phyloP scores from a whole-genome alignment of 495 filamentous ascomycete species.

The Sphaerosporella brunnea region DNA sequence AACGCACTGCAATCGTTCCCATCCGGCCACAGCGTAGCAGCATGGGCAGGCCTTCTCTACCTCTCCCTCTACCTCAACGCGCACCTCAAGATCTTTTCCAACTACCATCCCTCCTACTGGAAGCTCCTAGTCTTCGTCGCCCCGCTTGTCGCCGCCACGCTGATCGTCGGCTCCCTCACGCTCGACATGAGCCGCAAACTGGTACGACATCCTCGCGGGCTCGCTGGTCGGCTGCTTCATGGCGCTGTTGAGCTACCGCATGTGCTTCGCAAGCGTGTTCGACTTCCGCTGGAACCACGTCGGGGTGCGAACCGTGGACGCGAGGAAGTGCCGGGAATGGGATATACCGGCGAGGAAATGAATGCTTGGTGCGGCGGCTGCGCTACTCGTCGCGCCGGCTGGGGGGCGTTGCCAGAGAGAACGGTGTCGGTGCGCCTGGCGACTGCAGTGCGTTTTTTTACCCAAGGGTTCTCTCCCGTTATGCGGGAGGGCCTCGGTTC shows the following conservation, averaged over 20 bases:
- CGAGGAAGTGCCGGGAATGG: constrained; percentile 12
- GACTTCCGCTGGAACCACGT: constrained; percentile 37
- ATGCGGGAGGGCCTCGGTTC: not conserved
- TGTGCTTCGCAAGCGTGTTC: constrained; percentile 41
- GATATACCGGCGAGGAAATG: constrained; percentile 16
- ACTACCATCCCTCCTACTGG: constrained; percentile 34
- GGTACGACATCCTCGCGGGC: constrained; percentile 42
- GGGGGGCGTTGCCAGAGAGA: constrained; percentile 16
- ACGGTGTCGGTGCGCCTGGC: constrained; percentile 12
- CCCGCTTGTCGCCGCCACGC: constrained; percentile 28
- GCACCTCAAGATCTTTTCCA: constrained; percentile 43
- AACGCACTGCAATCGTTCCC: constrained; percentile 43
- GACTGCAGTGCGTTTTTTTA: constrained; percentile 2
- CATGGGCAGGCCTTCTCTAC: constrained; percentile 41
- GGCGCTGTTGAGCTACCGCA: constrained; percentile 40
- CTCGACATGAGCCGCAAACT: constrained; percentile 34
- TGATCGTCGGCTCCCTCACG: constrained; percentile 23
- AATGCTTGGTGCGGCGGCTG: constrained; percentile 18
- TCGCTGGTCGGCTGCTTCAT: constrained; percentile 39
- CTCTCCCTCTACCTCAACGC: constrained; percentile 47
- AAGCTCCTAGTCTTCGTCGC: constrained; percentile 27
- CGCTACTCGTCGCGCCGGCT: constrained; percentile 21
- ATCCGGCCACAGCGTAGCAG: constrained; percentile 39
- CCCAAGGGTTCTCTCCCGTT: not conserved
- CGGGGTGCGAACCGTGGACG: constrained; percentile 7